Evolutionary conservation across 345 rosid species (phyloP), one percentile per base, ranked within the genome.

Genomic region (Gossypium sturtianum): DNA sequence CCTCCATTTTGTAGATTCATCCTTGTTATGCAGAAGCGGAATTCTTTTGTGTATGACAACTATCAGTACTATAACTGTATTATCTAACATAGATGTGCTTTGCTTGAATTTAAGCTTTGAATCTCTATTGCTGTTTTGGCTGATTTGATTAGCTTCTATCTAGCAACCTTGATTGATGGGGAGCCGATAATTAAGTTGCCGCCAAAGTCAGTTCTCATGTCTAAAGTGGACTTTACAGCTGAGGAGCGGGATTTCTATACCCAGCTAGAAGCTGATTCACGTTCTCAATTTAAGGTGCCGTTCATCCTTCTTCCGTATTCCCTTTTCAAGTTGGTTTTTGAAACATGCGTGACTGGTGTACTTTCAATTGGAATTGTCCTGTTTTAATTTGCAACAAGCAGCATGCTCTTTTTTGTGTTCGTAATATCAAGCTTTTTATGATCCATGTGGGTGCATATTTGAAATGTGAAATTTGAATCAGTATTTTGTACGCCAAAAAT

Each of bases 231-330:
- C 60, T 95, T 95, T 83, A 88, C 99, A 49, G 58, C 22, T 15
- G 93, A 91, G 83, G 99, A 95, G 76, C 88, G 99, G 70, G 86
- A 84, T 74, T 95, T 95, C 87, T 95, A 93, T 87, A 78, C 34
- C 53, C 85, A 84, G 80, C 90, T 95, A 74, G 99, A 95, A 84
- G 81, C 89, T 16, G 88, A 87, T 80, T 95, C 99, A 29, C 91
- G 87, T 16, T 83, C 91, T 59, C 87, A 91, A 82, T 91, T 94
- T 80, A 94, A 88, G 97, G 98, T 94, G 77, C 72, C 64, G 47
- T 82, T 78, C 75, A 64, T 65, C 74, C 49, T 34, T 49, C 34
- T n/a, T 38, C 22, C 56, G 44, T 62, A 13, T 74, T 73, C 54
- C 52, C 59, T 60, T 65, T 70, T 71, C 66, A 44, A 65, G 20